Evolutionary conservation across 495 filamentous ascomycete genomes (phyloP).

Genomic region (Xylaria intraflava): DNA sequence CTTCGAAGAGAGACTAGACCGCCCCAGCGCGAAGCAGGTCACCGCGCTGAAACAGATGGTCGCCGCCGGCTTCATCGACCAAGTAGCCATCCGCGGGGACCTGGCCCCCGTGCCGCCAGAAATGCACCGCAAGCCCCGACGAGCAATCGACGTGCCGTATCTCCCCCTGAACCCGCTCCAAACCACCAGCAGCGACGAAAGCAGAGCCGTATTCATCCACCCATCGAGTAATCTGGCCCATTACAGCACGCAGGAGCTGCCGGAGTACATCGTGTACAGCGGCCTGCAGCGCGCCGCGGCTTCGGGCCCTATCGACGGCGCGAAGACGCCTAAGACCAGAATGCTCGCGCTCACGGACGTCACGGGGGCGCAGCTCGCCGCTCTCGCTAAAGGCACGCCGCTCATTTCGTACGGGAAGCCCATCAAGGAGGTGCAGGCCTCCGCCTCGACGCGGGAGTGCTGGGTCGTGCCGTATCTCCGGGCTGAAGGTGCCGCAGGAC

Average conservation of each 20-base stretch:
- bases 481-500: slow-evolving; percentile 50
- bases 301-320: slow-evolving; percentile 38
- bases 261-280: slow-evolving; percentile 80
- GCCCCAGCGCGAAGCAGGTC: slow-evolving; percentile 64
- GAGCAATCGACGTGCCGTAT: slow-evolving; percentile 86
- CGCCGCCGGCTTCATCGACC: slow-evolving; percentile 89
- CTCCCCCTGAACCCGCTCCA: slow-evolving; percentile 71
- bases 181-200: background rate
- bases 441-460: slow-evolving; percentile 56
- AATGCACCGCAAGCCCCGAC: slow-evolving; percentile 60
- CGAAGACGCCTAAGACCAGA: slow-evolving; percentile 64
- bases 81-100: slow-evolving; percentile 90
- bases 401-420: slow-evolving; percentile 83
- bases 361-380: slow-evolving; percentile 66
- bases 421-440: slow-evolving; percentile 59
- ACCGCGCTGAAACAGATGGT: slow-evolving; percentile 84
- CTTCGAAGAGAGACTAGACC: slow-evolving; percentile 55
- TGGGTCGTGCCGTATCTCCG: slow-evolving; percentile 77
- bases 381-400: slow-evolving; percentile 77
- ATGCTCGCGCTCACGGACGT: slow-evolving; percentile 84
- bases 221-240: slow-evolving; percentile 73
- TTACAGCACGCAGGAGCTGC: slow-evolving; percentile 60
- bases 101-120: slow-evolving; percentile 68
- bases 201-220: slow-evolving; percentile 66
- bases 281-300: slow-evolving; percentile 62